Percentiles rank a stretch among this genome's conserved stretches.
phyloP scores from a whole-genome alignment of 495 filamentous ascomycete genomes.

The Trichocladium uniseriatum region DNA sequence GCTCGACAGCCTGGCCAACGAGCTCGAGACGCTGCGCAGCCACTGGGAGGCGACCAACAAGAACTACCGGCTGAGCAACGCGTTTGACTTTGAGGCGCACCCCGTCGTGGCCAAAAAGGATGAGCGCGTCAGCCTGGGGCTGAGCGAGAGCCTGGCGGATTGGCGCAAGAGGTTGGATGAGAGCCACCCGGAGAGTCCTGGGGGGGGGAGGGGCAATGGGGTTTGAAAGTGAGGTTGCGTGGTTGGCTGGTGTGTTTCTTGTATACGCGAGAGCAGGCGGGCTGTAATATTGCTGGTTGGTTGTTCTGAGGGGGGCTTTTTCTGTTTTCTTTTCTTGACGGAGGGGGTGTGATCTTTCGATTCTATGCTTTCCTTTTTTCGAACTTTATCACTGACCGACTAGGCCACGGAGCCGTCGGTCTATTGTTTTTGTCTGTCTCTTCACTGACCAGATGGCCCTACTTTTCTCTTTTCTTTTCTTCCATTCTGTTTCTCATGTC shows the following conservation, averaged over 20 bases:
- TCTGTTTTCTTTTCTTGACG: background rate
- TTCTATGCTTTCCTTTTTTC: background rate
- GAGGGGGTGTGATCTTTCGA: background rate
- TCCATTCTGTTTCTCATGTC: background rate
- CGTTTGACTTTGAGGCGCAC: conserved; percentile 72
- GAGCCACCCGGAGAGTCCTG: conserved; percentile 14
- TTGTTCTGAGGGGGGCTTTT: background rate
- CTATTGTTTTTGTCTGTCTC: background rate
- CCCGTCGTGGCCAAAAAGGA: conserved; percentile 45
- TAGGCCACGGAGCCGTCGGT: background rate
- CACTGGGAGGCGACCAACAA: conserved; percentile 97
- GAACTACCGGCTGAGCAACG: conserved; percentile 78
- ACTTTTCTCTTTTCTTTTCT: background rate
- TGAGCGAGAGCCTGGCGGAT: conserved; percentile 63
- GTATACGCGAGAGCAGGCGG: background rate
- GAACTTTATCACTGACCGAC: background rate
- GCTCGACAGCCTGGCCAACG: conserved; percentile 80
- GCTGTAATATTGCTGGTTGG: background rate
- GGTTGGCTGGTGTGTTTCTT: background rate
- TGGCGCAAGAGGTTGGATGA: conserved; percentile 66
- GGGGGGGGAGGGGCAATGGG: conserved; percentile 14
- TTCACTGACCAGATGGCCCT: background rate
- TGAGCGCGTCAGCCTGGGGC: conserved; percentile 26
- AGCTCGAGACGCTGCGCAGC: conserved; percentile 76
- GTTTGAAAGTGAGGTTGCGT: background rate